Evolutionary conservation across 208 protist species (phyloP).

Genomic region (Acanthamoeba triangularis): DNA sequence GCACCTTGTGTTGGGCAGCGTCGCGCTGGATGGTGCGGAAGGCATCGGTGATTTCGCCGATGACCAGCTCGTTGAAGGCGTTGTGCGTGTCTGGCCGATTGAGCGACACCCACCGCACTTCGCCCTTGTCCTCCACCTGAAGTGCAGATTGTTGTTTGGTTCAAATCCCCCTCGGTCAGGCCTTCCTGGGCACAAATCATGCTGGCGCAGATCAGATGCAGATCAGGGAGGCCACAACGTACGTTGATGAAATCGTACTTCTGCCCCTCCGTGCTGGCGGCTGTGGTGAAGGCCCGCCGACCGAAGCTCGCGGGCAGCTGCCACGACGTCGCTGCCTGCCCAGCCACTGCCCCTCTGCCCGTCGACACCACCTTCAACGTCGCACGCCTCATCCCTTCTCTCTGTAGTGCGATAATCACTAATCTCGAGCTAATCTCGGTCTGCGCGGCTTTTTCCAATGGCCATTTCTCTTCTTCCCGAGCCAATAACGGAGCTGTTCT

Average conservation of each 20-base stretch:
- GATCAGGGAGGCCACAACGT: not conserved
- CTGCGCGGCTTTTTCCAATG: too few species aligned
- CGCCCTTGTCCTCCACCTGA: slow-evolving; percentile 59
- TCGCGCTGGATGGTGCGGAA: slow-evolving; percentile 71
- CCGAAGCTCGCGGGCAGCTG: not conserved
- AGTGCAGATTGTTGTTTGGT: not conserved
- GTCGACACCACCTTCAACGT: not conserved
- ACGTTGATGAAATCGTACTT: slow-evolving; percentile 32
- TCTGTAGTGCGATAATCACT: not conserved
- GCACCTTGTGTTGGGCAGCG: slow-evolving; percentile 7
- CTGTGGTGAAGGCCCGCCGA: not conserved
- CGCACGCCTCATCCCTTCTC: not conserved
- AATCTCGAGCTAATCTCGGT: too few species aligned
- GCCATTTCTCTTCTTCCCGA: too few species aligned
- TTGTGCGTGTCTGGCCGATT: slow-evolving; percentile 79
- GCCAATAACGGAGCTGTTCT: too few species aligned
- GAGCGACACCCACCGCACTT: slow-evolving; percentile 58
- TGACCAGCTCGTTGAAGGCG: slow-evolving; percentile 79
- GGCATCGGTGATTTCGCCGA: slow-evolving; percentile 72
- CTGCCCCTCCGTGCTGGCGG: not conserved
- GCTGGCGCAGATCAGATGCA: too few species aligned
- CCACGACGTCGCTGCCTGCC: too few species aligned
- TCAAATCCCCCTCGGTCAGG: not conserved
- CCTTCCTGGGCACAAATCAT: not conserved
- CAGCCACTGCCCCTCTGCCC: not conserved